Conservation (phyloP, 2,329 filamentous ascomycete genomes). For the Anisogramma anomala region DNA sequence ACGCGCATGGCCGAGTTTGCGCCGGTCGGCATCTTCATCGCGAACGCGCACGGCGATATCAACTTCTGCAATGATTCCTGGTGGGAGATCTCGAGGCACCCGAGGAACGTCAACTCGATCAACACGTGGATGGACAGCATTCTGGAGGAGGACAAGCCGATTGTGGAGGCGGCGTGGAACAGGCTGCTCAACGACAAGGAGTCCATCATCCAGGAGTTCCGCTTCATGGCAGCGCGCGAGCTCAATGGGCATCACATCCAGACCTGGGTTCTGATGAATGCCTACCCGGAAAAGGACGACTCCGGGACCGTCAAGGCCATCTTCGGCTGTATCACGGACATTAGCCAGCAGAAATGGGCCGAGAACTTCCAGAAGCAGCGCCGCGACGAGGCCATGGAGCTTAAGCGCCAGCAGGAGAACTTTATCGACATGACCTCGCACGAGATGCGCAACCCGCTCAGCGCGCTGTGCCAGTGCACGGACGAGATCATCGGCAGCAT, state of each 20-base stretch:
- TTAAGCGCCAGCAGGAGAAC: slow-evolving; percentile 62
- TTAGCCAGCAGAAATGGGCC: slow-evolving; percentile 74
- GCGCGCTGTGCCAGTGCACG: slow-evolving; percentile 63
- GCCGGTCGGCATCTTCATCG: slow-evolving; percentile 76
- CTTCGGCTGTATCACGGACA: slow-evolving; percentile 74
- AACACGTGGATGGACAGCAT: slow-evolving; percentile 64
- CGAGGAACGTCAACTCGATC: slow-evolving; percentile 44
- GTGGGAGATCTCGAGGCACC: slow-evolving; percentile 59
- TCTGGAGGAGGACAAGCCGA: slow-evolving; percentile 50
- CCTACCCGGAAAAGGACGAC: slow-evolving; percentile 58
- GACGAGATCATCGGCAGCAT: slow-evolving; percentile 55
- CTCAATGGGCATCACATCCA: slow-evolving; percentile 48
- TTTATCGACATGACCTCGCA: slow-evolving; percentile 66
- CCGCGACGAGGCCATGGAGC: slow-evolving; percentile 68
- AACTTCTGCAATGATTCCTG: slow-evolving; percentile 75
- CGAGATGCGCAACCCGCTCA: slow-evolving; percentile 67
- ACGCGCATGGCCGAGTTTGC: slow-evolving; percentile 77
- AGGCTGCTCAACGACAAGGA: slow-evolving; percentile 49
- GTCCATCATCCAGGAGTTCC: slow-evolving; percentile 59
- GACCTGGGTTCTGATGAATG: slow-evolving; percentile 68
- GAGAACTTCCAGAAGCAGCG: slow-evolving; percentile 68
- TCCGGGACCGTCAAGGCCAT: slow-evolving; percentile 58
- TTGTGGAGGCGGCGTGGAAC: slow-evolving; percentile 46
- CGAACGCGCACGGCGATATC: slow-evolving; percentile 57
- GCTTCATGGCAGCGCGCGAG: slow-evolving; percentile 59